Evolutionary conservation across 768 basidiomycete genomes (phyloP), one percentile per base, ranked within the genome.

Genomic region (Amanita exitialis): DNA sequence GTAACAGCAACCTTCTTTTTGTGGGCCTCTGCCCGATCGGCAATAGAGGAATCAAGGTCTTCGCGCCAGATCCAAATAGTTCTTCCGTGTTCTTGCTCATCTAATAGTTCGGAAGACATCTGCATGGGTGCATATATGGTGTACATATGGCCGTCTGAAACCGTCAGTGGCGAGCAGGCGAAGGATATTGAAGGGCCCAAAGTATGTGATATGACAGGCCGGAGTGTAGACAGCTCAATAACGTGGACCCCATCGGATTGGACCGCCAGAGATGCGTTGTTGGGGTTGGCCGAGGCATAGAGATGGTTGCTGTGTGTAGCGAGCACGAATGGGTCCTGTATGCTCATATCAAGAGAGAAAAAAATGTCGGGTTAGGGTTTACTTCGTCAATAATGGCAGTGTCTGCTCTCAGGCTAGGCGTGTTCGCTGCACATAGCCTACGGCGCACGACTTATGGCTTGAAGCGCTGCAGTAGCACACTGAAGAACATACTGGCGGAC

Each of bases 231-330:
- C 20, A 82, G 69, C 85, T 87, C 48, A 27, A 86, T 64, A 41
- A 90, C 62, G 65, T 90, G 86, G 35, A 90, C 68, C 27, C 88
- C 88, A 51, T 90, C 86, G 55, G 74, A 76, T 54, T 88, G 85
- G 10, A 74, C 82, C 12, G 84, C 75, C 49, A 86, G 72, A 0
- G 84, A 84, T 37, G 76, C 81, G 15, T 42, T 28, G 4, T 32
- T 15, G 9, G 42, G 30, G 34, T 35, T 41, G 16, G 25, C 25
- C 34, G 47, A 42, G 27, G 39, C 50, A 37, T 34, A 48, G 3
- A 57, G 50, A 43, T 44, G 43, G 20, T 15, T 49, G 3, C 60
- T 61, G 48, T 71, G 70, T 41, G 59, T 68, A 8, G 69, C 64
- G 35, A 73, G 63, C 49, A 67, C 58, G 54, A 71, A 71, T 27